Base-by-base conservation (phyloP, 495 filamentous ascomycete species). In the Aspergillus saccharolyticus region DNA sequence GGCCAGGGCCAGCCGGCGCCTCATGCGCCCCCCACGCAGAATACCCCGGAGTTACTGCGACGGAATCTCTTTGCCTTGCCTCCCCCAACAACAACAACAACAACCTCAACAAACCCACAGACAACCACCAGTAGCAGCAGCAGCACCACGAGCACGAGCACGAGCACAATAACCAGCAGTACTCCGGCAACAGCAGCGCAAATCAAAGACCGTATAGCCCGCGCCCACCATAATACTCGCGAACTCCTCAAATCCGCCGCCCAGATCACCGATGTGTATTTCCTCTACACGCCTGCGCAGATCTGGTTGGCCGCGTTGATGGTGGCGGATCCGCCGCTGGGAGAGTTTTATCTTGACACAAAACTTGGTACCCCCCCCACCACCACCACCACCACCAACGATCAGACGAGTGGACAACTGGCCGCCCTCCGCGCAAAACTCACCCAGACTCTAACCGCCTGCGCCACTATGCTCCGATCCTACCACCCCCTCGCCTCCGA, bases 231-330 rank as follows among this genome's bases (percentile, higher is more conserved):
- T 30, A 81, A 76, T 55, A 89, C 91, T 5, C 83, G 86, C 44
- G 81, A 86, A 3, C 77, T 88, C 42, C 80, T 97, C 33, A 91
- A 90, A 58, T 85, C 82, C 44, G 85, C 88, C 49, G 89, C 91
- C 1, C 74, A 94, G 44, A 80, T 96, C 61, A 93, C 93, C 22
- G 94, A 98, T 65, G 91, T 81, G 19, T 97, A 97, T 74, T 96
- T 97, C 76, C 86, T 96, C 65, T 97, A 89, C 73, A 96, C 95
- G 3, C 95, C 94, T 0, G 87, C 88, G 15, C 94, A 98, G 70
- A 94, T 97, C 67, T 91, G 90, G 86, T 78, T 96, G 18, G 84
- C 90, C 0, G 84, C 91, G 0, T 74, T 97, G 24, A 75, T 84
- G 15, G 74, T 92, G 53, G 88, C 84, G 0, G 94, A 98, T 65